Conservation (phyloP, 805 yeast species). For the Pichia nanzhaoensis region DNA sequence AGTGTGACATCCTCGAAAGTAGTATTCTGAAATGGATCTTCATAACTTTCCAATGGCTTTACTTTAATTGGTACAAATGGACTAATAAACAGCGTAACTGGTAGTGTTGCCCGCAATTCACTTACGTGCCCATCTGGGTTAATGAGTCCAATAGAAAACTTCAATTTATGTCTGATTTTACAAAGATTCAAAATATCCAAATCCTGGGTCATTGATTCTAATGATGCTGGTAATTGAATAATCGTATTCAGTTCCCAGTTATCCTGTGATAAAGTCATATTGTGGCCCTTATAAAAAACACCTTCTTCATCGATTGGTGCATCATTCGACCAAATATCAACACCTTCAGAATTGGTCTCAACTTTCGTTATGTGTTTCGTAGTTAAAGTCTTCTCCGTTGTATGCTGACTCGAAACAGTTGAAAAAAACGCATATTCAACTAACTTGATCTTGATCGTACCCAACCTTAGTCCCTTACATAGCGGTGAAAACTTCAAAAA, state of each 20-base stretch:
- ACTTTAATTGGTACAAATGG: constrained; percentile 77
- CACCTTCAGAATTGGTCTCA: constrained; percentile 33
- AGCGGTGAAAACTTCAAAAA: constrained; percentile 71
- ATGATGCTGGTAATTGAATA: constrained; percentile 62
- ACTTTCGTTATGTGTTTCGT: constrained; percentile 42
- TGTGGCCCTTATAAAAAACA: constrained; percentile 28
- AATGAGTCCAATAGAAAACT: constrained; percentile 67
- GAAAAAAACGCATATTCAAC: constrained; percentile 58
- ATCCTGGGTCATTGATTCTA: constrained; percentile 80
- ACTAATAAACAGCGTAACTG: constrained; percentile 45
- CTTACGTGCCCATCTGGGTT: constrained; percentile 93
- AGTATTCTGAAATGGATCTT: constrained; percentile 16
- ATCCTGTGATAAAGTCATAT: constrained; percentile 37
- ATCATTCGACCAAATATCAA: constrained; percentile 34
- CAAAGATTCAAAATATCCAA: constrained; percentile 62
- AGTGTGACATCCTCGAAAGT: constrained; percentile 26
- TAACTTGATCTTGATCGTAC: constrained; percentile 61
- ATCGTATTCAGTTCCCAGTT: constrained; percentile 67
- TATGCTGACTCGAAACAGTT: constrained; percentile 50
- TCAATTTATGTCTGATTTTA: constrained; percentile 83
- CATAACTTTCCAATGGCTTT: constrained; percentile 26
- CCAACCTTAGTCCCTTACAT: constrained; percentile 71
- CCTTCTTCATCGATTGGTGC: constrained; percentile 33
- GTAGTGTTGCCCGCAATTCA: constrained; percentile 85
- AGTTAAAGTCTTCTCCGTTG: constrained; percentile 54